Base-by-base conservation (phyloP, 495 filamentous ascomycete genomes). In the Penicillium paradoxum region DNA sequence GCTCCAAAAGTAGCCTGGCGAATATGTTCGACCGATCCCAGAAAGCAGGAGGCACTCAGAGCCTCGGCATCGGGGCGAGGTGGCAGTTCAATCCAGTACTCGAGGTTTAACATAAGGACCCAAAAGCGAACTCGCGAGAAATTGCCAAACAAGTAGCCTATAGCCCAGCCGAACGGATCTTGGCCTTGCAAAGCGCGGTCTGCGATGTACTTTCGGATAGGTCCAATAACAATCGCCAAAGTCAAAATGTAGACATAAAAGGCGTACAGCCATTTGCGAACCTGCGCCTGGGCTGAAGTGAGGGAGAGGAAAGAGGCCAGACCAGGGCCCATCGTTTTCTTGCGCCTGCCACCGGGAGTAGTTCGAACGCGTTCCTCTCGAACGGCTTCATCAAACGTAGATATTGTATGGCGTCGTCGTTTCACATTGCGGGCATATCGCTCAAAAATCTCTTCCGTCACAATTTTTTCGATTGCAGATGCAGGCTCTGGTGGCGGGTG, bases 131-230 rank as follows among this genome's bases (percentile, higher is more conserved):
- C 87, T 57, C 67, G 70, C 0, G 77, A 76, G 7, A 92, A 62
- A 58, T 96, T 89, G 13, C 95, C 91, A 54, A 97, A 81, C 18
- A 97, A 69, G 66, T 98, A 98, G 2, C 87, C 85, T 4, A 96
- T 67, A 0, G 90, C 91, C 93, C 93, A 98, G 0, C 91, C 88
- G 29, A 98, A 79, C 0, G 93, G 91, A 56, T 98, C 93, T 37
- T 81, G 62, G 36, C 81, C 83, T 21, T 80, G 63, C 3, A 98
- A 73, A 17, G 90, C 91, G 25, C 75, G 72, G 42, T 72, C 68
- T 34, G 74, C 66, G 41, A 97, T 79, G 53, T 90, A 87, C 8
- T 69, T 72, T 19, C 90, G 81, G 41, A 97, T 78, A 2, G 83
- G 85, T 1, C 83, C 65, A n/a, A 93, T 66, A 49, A 90, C 81